Base-by-base conservation (phyloP, 1,284 basidiomycete species). In the Austroboletus novae-zelandiae region DNA sequence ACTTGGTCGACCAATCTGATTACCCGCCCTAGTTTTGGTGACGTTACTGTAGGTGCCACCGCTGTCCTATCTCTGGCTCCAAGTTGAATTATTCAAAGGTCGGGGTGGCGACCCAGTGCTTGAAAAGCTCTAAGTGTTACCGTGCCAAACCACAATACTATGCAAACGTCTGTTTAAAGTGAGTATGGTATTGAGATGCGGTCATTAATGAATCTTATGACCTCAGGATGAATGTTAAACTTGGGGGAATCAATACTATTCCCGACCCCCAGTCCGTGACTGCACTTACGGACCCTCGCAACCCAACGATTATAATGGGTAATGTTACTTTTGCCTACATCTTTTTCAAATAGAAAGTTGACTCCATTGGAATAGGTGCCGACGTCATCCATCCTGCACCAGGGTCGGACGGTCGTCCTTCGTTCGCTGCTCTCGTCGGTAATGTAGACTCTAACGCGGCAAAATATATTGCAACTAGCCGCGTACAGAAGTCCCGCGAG, bases 161-260 rank as follows among this genome's bases (percentile, higher is more conserved):
- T 51, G 85, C 88, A 0, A 91, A 91, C 56, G 83, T 91, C 6
- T 82, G 78, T 55, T 66, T 91, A n/a, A 91, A 91, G 89, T 89
- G 50, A 60, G 77, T 30, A 15, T 32, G 18, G 40, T 44, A 31
- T 48, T 42, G n/a, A 45, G 18, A 15, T 39, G 14, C 6, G 25
- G 17, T 34, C 11, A 18, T 18, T 37, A 18, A 9, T 6, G 23
- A 37, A 42, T 46, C 48, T 53, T 36, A 62, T 4, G 34, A 9
- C 10, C 40, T 9, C 57, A 91, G 88, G 64, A 76, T 91, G 57
- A 91, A 91, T 58, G 87, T 87, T 20, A 91, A 91, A 65, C 73
- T 91, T 0, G 89, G 88, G 17, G 88, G 89, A 1, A 84, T 89
- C 61, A 91, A 91, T 61, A 79, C 78, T 4, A 74, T 90, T 40